Evolutionary conservation across 495 filamentous ascomycete genomes (phyloP), one percentile per base, ranked within the genome.

Genomic region (Talaromyces wortmannii): DNA sequence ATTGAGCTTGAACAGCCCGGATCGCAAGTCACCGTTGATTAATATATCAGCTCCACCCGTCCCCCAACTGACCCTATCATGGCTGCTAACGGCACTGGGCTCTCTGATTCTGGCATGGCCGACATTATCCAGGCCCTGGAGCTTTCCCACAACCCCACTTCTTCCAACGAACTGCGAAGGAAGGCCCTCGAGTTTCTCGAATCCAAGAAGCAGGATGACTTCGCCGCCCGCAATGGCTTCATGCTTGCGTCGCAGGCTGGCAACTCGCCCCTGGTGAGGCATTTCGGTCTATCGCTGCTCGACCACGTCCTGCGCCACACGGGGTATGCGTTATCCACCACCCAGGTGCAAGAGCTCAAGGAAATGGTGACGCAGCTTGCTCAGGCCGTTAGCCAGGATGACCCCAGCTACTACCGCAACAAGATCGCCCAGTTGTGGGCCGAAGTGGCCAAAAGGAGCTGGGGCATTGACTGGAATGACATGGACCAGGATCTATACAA

Each of bases 391-490:
- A 74, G 80, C 8, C 79, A 81, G 50, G 78, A 85, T 18, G 92
- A 99, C 64, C 90, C 91, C 3, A 61, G 79, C 18, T 97, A 90
- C 63, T 70, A 97, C 58, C 83, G 92, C 62, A 97, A 94, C 73
- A 97, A 97, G 70, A 86, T 94, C 32, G 89, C 91, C n/a, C 87
- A 92, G 70, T 71, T 97, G 55, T 97, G 94, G 95, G 88, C 90
- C 6, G 94, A 97, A 66, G 72, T 96, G 50, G 91, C 91, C 29
- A 97, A 99, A 74, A 80, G 92, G 63, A 88, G 83, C 62, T 99
- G 95, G 95, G 90, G 77, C 8, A 75, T 81, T 31, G 89, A 92
- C 47, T 99, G 94, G 94, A 80, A 87, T 71, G 84, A 95, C 66
- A 97, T 99, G 94, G 94, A 99, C 64, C 76, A 82, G 45, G 72